Evolutionary conservation across 1,284 basidiomycete genomes (phyloP).

Genomic region (Apiotrichum akiyoshidainum): DNA sequence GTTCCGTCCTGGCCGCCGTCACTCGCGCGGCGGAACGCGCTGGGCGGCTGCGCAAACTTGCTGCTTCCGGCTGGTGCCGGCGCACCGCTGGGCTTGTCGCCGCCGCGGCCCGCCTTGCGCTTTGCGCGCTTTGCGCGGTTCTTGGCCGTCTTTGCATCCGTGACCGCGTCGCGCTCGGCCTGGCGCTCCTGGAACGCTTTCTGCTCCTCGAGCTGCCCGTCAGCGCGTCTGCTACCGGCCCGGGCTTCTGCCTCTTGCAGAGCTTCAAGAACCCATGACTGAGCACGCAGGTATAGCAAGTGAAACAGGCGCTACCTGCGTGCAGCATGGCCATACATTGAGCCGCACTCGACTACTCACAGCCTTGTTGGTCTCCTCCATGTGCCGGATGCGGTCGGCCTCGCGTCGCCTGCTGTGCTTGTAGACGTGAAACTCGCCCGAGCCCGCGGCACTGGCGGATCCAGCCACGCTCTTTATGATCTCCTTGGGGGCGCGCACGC

Average conservation of each 20-base stretch:
- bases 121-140: slow-evolving; percentile 86
- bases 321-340: neutral
- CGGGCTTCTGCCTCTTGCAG: too few relatives aligned
- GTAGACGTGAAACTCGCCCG: slow-evolving; percentile 97
- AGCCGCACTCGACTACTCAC: slow-evolving; percentile 56
- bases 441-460: slow-evolving; percentile 80
- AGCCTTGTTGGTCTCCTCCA: slow-evolving; percentile 77
- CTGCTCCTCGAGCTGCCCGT: slow-evolving; percentile 61
- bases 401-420: slow-evolving; percentile 90
- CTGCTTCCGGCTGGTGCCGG: slow-evolving; percentile 27
- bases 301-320: neutral
- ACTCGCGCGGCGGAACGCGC: slow-evolving; percentile 38
- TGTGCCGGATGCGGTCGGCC: slow-evolving; percentile 85
- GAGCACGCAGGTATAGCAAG: too few relatives aligned
- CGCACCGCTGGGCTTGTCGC: slow-evolving; percentile 11
- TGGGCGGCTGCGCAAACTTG: slow-evolving; percentile 33
- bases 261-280: too few relatives aligned
- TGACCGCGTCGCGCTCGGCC: slow-evolving; percentile 61
- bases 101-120: slow-evolving; percentile 70
- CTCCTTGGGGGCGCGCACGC: slow-evolving; percentile 68
- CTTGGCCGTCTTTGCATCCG: slow-evolving; percentile 84
- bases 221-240: too few relatives aligned
- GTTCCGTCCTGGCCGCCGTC: slow-evolving; percentile 27
- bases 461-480: slow-evolving; percentile 99
- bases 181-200: slow-evolving; percentile 67